phyloP scores from a whole-genome alignment of 176 grass and related monocot species.

The Zizania latifolia region DNA sequence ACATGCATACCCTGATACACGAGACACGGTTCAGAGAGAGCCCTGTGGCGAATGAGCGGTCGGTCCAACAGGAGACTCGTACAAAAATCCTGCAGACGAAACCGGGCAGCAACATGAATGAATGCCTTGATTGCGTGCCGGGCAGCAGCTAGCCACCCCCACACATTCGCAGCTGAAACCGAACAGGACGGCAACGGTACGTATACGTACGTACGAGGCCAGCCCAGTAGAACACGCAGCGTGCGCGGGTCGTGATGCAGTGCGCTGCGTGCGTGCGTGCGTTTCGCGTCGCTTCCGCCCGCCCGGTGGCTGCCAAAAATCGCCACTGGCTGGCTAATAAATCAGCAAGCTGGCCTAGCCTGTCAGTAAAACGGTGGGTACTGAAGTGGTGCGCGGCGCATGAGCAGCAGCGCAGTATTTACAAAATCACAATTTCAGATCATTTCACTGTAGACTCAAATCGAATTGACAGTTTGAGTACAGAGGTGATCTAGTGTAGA shows the following conservation, averaged over 20 bases:
- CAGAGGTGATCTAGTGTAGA: too few species aligned
- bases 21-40: not conserved
- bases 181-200: not conserved
- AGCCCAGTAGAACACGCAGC: not conserved
- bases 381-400: conserved; percentile 8
- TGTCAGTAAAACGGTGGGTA: not conserved
- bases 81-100: not conserved
- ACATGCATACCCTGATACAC: too few species aligned
- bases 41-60: not conserved
- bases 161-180: not conserved
- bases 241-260: not conserved
- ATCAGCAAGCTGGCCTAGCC: conserved; percentile 4
- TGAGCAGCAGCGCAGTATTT: too few species aligned
- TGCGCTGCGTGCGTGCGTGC: not conserved
- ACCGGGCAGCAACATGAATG: conserved; percentile 1
- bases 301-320: not conserved
- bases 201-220: not conserved
- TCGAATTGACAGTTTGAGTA: too few species aligned
- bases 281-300: not conserved
- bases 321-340: not conserved
- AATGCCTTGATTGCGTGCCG: not conserved
- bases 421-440: too few species aligned
- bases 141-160: not conserved
- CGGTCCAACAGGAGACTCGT: not conserved
- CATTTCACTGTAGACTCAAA: too few species aligned